A percentile compares a stretch with the other conserved stretches of the same genome.
Conservation (phyloP, 257 asterid species). For the Primulina tabacum region DNA sequence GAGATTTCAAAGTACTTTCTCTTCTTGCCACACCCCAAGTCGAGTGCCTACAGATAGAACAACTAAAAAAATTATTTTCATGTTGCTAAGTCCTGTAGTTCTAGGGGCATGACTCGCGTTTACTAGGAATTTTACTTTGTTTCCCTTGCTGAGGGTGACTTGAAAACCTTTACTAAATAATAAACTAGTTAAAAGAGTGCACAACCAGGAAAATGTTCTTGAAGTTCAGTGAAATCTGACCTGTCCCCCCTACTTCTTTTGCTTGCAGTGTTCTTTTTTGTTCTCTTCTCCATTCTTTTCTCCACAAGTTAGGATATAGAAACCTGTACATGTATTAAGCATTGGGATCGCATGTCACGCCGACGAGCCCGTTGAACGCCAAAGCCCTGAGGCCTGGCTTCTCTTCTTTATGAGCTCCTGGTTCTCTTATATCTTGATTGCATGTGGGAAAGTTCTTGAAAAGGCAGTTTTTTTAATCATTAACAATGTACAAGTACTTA, state of each 20-base stretch:
- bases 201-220: neutral
- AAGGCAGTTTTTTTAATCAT: neutral
- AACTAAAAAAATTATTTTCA: neutral
- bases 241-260: neutral
- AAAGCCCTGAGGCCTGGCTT: neutral
- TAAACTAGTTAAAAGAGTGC: neutral
- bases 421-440: constrained; percentile 9
- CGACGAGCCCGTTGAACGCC: neutral
- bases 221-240: neutral
- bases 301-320: constrained; percentile 22
- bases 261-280: constrained; percentile 19
- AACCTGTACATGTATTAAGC: constrained; percentile 15
- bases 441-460: constrained; percentile 5
- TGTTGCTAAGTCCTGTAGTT: neutral
- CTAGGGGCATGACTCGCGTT: neutral
- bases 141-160: neutral
- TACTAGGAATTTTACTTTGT: neutral
- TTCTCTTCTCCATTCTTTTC: constrained; percentile 15
- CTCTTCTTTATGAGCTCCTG: constrained; percentile 14
- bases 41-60: neutral
- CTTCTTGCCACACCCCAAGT: neutral
- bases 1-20: neutral
- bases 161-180: neutral
- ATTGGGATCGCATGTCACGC: neutral
- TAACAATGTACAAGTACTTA: neutral